Percentiles rank a stretch among this genome's conserved stretches.
phyloP scores from a whole-genome alignment of 2,329 filamentous ascomycete species.

The Magnaporthiopsis poae region DNA sequence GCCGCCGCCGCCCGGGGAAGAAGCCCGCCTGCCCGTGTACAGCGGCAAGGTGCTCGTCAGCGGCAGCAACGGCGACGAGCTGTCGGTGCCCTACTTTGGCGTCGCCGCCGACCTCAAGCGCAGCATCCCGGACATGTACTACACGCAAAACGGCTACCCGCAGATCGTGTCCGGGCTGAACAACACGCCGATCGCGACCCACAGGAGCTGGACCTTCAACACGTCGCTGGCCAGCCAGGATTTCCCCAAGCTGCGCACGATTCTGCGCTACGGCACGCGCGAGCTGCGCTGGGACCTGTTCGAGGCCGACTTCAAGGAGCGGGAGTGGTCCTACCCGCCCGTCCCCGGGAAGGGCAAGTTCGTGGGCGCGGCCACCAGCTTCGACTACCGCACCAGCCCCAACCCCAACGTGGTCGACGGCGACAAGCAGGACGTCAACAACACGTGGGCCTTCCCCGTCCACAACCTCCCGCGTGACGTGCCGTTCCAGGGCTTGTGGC shows the following conservation, averaged over 20 bases:
- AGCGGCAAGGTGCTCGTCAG: constrained; percentile 24
- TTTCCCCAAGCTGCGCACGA: constrained; percentile 20
- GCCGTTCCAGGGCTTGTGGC: constrained; percentile 13
- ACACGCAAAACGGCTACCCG: constrained; percentile 9
- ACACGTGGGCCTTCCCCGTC: constrained; percentile 14
- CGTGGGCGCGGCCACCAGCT: constrained; percentile 15
- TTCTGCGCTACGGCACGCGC: constrained; percentile 18
- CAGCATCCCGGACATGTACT: constrained; percentile 13
- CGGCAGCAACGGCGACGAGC: constrained; percentile 22
- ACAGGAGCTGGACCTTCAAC: constrained; percentile 16
- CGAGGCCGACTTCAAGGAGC: constrained; percentile 15
- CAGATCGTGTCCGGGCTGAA: constrained; percentile 7
- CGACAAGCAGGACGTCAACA: constrained; percentile 8
- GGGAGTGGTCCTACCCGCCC: constrained; percentile 19
- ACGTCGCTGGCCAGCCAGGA: constrained; percentile 17
- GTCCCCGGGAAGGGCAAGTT: constrained; percentile 16
- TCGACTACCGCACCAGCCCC: background rate
- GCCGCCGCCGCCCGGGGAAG: constrained; percentile 13
- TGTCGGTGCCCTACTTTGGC: constrained; percentile 24
- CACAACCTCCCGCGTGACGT: constrained; percentile 14
- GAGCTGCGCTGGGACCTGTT: constrained; percentile 23
- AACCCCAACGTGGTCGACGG: constrained; percentile 1
- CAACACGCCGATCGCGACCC: background rate
- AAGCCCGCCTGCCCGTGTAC: constrained; percentile 22
- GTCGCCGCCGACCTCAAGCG: constrained; percentile 10